Base-by-base conservation (phyloP, 164 flowering plant genomes). In the Piper longum region DNA sequence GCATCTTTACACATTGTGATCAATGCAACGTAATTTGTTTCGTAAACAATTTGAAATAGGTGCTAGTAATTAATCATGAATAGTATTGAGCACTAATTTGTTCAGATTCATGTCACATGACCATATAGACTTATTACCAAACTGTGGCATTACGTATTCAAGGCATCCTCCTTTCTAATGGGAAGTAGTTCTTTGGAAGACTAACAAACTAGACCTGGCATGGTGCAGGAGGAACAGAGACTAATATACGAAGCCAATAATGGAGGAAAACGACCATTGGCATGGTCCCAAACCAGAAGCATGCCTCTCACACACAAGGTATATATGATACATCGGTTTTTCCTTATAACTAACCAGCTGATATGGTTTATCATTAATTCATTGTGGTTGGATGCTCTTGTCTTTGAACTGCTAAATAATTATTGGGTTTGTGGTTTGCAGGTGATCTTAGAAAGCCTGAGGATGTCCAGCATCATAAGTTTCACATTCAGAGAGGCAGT, bases 401-500 rank as follows among this genome's bases (percentile, higher is more conserved):
- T 26, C 36, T 26, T 26, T 26, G 36, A 26, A 2, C 1, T 26
- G 36, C 36, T 26, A 26, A 26, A 26, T 26, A 26, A 71, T 77
- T 43, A 40, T 82, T 86, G 95, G 92, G 85, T 58, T 72, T 89
- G 3, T 62, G 70, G 48, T 96, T 89, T 82, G 86, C 81, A 26
- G 36, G 36, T 26, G 36, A 26, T 26, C 36, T 26, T 26, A 26
- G 36, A 26, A 26, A 26, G 36, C 68, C 67, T 92, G 72, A 86
- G 98, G 65, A 83, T 85, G 85, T 84, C 95, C 56, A 85, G 85
- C 79, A 89, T 91, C 61, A 82, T 92, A 70, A 86, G 96, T 7
- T 92, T 89, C 77, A 81, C 91, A n/a, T 92, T 86, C 55, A 78
- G 96, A 65, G 96, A 92, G 74, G 93, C 98, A 39, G 86, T 83